A percentile compares a stretch with the other conserved stretches of the same genome.
phyloP scores from a whole-genome alignment of 495 filamentous ascomycete species.

The Aspergillus incahuasiensis region DNA sequence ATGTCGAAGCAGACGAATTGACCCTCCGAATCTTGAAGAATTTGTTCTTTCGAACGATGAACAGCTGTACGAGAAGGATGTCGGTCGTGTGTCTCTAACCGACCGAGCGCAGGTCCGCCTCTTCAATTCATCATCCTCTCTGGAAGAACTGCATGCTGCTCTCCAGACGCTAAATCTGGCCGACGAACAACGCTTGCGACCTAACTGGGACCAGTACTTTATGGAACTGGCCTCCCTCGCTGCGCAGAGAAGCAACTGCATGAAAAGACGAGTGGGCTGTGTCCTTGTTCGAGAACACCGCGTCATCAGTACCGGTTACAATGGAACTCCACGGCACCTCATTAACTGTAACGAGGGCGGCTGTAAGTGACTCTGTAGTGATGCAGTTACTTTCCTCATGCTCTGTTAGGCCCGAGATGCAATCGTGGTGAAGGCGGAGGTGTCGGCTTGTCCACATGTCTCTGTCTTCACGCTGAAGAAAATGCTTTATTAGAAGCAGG shows the following conservation, averaged over 20 bases:
- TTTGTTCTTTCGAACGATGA: conserved; percentile 75
- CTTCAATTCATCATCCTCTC: conserved; percentile 72
- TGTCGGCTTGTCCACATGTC: conserved; percentile 71
- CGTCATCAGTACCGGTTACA: conserved; percentile 96
- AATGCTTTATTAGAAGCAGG: conserved; percentile 94
- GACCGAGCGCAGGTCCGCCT: conserved; percentile 76
- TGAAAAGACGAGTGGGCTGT: conserved; percentile 94
- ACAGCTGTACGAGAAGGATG: conserved; percentile 64
- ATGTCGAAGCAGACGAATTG: conserved; percentile 37
- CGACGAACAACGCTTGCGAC: conserved; percentile 73
- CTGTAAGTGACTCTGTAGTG: conserved; percentile 53
- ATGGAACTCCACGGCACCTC: conserved; percentile 84
- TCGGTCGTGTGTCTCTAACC: conserved; percentile 66
- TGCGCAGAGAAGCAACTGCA: conserved; percentile 89
- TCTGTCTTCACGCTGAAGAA: conserved; percentile 95
- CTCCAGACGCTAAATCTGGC: conserved; percentile 68
- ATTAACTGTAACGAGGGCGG: conserved; percentile 91
- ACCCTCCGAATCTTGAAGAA: conserved; percentile 60
- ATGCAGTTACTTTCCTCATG: conserved; percentile 27
- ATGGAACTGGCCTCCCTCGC: conserved; percentile 92
- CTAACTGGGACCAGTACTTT: conserved; percentile 97
- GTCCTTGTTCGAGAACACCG: conserved; percentile 85
- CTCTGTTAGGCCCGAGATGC: conserved; percentile 59
- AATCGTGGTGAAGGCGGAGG: conserved; percentile 70
- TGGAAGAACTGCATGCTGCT: conserved; percentile 62